Evolutionary conservation across 805 yeast genomes (phyloP).

Genomic region (Suhomyces emberorum): DNA sequence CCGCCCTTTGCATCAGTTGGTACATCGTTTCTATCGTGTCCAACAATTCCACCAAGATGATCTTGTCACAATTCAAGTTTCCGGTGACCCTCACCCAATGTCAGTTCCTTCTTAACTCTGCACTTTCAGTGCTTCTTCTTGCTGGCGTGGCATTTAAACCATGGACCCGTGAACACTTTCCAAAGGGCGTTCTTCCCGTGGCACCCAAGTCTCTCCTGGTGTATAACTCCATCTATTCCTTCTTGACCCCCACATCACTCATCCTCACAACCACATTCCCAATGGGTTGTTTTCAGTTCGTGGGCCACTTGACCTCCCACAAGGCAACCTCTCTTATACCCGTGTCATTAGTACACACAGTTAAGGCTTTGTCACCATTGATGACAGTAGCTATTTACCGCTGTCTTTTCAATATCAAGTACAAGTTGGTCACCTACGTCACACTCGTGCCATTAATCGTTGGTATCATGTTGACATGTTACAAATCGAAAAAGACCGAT

Average conservation of each 20-base stretch:
- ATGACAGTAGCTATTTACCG: slow-evolving; percentile 81
- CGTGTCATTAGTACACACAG: slow-evolving; percentile 91
- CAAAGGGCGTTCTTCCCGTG: slow-evolving; percentile 49
- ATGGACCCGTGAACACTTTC: slow-evolving; percentile 28
- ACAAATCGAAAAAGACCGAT: slow-evolving; percentile 35
- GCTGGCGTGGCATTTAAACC: slow-evolving; percentile 28
- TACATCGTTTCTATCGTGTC: slow-evolving; percentile 77
- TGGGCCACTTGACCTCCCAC: slow-evolving; percentile 88
- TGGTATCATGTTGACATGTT: slow-evolving; percentile 84
- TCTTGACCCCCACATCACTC: slow-evolving; percentile 52
- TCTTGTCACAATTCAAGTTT: slow-evolving; percentile 63
- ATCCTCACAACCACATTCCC: slow-evolving; percentile 73
- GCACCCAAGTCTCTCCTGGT: slow-evolving; percentile 15
- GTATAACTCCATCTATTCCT: slow-evolving; percentile 24
- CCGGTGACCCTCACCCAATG: slow-evolving; percentile 89
- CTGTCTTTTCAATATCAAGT: slow-evolving; percentile 53
- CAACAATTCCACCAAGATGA: slow-evolving; percentile 75
- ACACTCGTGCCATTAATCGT: slow-evolving; percentile 74
- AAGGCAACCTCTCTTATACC: slow-evolving; percentile 90
- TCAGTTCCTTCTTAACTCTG: slow-evolving; percentile 74
- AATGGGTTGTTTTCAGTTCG: slow-evolving; percentile 90
- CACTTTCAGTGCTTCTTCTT: slow-evolving; percentile 51
- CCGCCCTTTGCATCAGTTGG: slow-evolving; percentile 67
- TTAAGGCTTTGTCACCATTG: slow-evolving; percentile 87
- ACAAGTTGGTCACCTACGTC: slow-evolving; percentile 64